These are phyloP conservation scores for Plasmodium sp. DNA, from an alignment of 169 alveolate species.

Conservation along the genomic window DNA sequence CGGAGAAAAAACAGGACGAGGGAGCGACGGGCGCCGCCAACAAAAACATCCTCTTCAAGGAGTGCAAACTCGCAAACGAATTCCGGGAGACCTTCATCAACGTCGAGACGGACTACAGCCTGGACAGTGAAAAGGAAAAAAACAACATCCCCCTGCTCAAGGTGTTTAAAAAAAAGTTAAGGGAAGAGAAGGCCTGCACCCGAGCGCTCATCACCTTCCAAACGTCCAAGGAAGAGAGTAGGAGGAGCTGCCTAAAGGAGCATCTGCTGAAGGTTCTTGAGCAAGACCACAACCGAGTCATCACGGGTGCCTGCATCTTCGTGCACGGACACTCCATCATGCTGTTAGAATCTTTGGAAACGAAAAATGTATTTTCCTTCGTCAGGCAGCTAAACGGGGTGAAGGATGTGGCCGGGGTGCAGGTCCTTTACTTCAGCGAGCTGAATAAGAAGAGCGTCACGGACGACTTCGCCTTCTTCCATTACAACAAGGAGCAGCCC, in stretches of 20 bases:
- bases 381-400: not conserved
- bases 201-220: constrained; percentile 30
- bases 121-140: constrained; percentile 69
- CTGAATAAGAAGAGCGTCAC: constrained; percentile 24
- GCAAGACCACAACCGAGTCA: not conserved
- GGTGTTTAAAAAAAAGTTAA: constrained; percentile 52
- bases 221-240: constrained; percentile 13
- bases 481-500: constrained; percentile 36
- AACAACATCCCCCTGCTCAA: constrained; percentile 36
- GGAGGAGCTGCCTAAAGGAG: not conserved
- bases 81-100: constrained; percentile 40
- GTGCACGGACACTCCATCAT: constrained; percentile 13
- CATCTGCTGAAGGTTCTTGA: not conserved
- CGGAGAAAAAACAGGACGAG: constrained; percentile 33
- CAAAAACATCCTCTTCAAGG: constrained; percentile 52
- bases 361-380: constrained; percentile 11
- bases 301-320: constrained; percentile 35
- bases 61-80: constrained; percentile 14
- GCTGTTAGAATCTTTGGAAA: constrained; percentile 17
- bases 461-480: constrained; percentile 23
- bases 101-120: constrained; percentile 27
- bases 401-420: not conserved
- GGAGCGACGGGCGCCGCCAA: not conserved
- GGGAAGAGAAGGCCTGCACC: constrained; percentile 27
- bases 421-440: constrained; percentile 39